Conservation (phyloP, 352 stramenopile genomes). For the Phytophthora colocasiae region DNA sequence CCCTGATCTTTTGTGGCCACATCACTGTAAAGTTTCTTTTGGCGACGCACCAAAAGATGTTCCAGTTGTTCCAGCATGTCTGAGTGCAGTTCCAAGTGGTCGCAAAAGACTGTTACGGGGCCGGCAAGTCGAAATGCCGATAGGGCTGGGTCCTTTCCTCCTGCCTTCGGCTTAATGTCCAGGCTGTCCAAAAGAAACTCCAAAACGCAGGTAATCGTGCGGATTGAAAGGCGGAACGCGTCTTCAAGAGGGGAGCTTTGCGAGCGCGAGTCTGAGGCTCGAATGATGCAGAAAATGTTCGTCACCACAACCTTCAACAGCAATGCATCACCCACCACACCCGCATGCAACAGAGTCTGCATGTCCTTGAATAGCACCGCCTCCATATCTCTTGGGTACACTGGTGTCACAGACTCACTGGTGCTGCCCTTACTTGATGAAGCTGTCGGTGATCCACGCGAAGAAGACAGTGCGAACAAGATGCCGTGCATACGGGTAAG, state of each 20-base stretch:
- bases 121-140: slow-evolving; percentile 51
- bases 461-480: slow-evolving; percentile 69
- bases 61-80: slow-evolving; percentile 57
- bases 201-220: slow-evolving; percentile 55
- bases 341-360: slow-evolving; percentile 54
- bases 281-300: slow-evolving; percentile 79
- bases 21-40: slow-evolving; percentile 40
- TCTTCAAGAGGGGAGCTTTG: slow-evolving; percentile 40
- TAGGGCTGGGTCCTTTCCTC: slow-evolving; percentile 28
- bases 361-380: slow-evolving; percentile 69
- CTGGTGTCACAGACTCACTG: slow-evolving; percentile 13
- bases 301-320: slow-evolving; percentile 83
- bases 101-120: slow-evolving; percentile 70
- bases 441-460: slow-evolving; percentile 27
- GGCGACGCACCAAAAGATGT: slow-evolving; percentile 29
- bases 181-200: slow-evolving; percentile 55
- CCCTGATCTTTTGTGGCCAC: slow-evolving; percentile 30
- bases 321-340: slow-evolving; percentile 74
- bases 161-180: slow-evolving; percentile 26
- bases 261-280: slow-evolving; percentile 35
- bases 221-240: slow-evolving; percentile 61
- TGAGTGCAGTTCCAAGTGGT: slow-evolving; percentile 66
- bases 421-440: slow-evolving; percentile 15
- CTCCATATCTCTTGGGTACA: slow-evolving; percentile 80
- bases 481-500: slow-evolving; percentile 89